Conservation (phyloP, 805 yeast genomes). For the Barnettozyma siamensis region DNA sequence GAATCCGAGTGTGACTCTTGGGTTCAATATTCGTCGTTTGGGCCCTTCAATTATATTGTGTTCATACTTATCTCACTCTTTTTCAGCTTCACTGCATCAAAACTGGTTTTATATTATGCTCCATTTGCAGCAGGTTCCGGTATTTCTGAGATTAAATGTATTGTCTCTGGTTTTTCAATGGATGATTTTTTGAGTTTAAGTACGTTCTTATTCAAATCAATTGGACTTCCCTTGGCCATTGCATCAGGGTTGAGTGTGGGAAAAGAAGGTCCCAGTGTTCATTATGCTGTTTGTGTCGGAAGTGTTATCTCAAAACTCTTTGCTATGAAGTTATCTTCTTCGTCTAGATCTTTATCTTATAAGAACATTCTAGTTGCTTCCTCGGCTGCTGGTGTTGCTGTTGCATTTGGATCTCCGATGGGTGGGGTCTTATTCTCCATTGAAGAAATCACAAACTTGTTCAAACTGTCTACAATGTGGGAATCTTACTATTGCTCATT, state of each 20-base stretch:
- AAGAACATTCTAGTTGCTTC: conserved; percentile 62
- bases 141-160: conserved; percentile 92
- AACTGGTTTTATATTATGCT: conserved; percentile 63
- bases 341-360: conserved; percentile 12
- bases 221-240: conserved; percentile 84
- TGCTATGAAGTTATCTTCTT: conserved; percentile 13
- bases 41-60: conserved; percentile 44
- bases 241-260: conserved; percentile 93
- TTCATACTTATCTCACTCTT: conserved; percentile 55
- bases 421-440: conserved; percentile 92
- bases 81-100: conserved; percentile 62
- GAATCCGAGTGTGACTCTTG: conserved; percentile 56
- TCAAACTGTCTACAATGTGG: conserved; percentile 79
- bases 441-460: conserved; percentile 79
- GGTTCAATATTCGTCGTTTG: conserved; percentile 54
- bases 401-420: conserved; percentile 95
- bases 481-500: conserved; percentile 87
- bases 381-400: conserved; percentile 97
- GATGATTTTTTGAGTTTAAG: conserved; percentile 68
- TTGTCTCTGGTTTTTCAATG: conserved; percentile 82
- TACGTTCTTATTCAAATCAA: conserved; percentile 68
- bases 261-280: conserved; percentile 97
- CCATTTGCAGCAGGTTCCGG: conserved; percentile 98
- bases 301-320: conserved; percentile 25
- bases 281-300: conserved; percentile 97